phyloP scores from a whole-genome alignment of 192 early-diverging fungal genomes.

The Podila horticola region DNA sequence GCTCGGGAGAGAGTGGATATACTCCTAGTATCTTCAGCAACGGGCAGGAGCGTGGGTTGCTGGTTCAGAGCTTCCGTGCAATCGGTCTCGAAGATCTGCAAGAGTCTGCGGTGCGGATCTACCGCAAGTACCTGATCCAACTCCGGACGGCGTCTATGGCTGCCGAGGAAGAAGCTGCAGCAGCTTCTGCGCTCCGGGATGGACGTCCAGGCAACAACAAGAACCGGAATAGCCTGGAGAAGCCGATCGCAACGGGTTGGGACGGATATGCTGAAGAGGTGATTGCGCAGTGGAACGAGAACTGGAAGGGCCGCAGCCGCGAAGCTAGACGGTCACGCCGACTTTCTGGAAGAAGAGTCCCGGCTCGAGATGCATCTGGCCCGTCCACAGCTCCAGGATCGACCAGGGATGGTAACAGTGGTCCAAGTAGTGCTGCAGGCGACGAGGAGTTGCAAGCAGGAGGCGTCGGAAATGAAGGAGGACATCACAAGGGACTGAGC shows the following conservation, averaged over 20 bases:
- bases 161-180: constrained; percentile 27
- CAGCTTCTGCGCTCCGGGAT: background rate
- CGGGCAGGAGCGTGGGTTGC: constrained; percentile 10
- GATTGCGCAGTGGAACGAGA: constrained; percentile 46
- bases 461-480: background rate
- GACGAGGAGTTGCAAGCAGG: background rate
- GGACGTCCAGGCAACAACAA: background rate
- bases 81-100: constrained; percentile 50
- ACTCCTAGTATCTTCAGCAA: constrained; percentile 31
- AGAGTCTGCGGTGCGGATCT: constrained; percentile 41
- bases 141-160: constrained; percentile 39
- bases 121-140: constrained; percentile 47
- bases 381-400: background rate
- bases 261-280: constrained; percentile 47
- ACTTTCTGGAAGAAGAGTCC: background rate
- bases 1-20: constrained; percentile 42
- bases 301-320: constrained; percentile 27
- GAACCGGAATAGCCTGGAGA: constrained; percentile 21
- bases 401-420: background rate
- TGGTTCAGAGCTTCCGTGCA: constrained; percentile 34
- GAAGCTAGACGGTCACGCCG: constrained; percentile 11
- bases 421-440: background rate
- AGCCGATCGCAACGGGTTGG: constrained; percentile 21
- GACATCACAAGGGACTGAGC: background rate
- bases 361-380: background rate